Conservation (phyloP, 2,329 filamentous ascomycete species). For the Colletotrichum zoysiae region DNA sequence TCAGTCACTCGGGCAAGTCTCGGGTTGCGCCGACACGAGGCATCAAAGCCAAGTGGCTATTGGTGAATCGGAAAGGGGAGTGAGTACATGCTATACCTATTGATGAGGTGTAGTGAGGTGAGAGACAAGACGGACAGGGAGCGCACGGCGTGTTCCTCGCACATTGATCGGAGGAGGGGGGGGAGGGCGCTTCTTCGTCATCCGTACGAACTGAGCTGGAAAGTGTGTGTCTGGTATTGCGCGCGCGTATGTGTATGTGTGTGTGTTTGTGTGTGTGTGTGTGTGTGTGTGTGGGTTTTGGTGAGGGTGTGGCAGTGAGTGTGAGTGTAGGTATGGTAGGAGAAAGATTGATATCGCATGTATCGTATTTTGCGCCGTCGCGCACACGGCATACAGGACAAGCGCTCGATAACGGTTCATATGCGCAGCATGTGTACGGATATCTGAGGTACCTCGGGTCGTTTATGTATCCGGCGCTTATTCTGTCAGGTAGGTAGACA, state of each 20-base stretch:
- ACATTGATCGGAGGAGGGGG: background rate
- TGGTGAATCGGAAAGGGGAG: conserved; percentile 4
- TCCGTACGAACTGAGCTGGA: conserved; percentile 1
- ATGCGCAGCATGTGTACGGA: background rate
- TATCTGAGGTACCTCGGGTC: too few relatives aligned
- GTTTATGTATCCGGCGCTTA: background rate
- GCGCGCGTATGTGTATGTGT: background rate
- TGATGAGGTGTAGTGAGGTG: conserved; percentile 29
- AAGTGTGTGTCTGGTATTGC: background rate
- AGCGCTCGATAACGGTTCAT: background rate
- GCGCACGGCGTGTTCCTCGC: conserved; percentile 23
- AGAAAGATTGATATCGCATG: background rate
- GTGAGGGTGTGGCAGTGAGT: background rate
- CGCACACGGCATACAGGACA: background rate
- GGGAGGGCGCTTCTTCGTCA: conserved; percentile 8
- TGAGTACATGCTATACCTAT: too few relatives aligned
- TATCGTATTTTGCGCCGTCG: background rate
- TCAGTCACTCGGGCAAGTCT: conserved; percentile 14
- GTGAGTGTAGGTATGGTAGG: background rate
- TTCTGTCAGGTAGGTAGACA: background rate
- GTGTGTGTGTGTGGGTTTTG: background rate
- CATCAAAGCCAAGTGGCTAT: conserved; percentile 16
- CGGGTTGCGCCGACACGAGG: conserved; percentile 29
- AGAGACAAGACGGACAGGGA: conserved; percentile 26
- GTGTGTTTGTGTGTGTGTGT: background rate